A percentile compares a stretch with the other conserved stretches of the same genome.
Conservation (phyloP, 2,329 filamentous ascomycete species). For the Colletotrichum destructivum region DNA sequence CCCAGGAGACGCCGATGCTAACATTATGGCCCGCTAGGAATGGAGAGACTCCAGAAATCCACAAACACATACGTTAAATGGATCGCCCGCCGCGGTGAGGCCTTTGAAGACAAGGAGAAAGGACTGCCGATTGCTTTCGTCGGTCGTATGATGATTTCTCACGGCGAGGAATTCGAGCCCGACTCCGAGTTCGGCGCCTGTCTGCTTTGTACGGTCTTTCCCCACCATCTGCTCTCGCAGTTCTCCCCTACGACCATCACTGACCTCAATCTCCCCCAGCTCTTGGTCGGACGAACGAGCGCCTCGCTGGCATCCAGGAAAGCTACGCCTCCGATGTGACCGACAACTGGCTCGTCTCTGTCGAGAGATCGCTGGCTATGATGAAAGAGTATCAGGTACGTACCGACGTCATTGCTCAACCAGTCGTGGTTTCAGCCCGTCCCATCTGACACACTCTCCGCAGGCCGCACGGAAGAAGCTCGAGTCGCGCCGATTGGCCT, state of each 20-base stretch:
- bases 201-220: constrained; percentile 73
- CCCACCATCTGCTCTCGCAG: background rate
- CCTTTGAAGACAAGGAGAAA: constrained; percentile 88
- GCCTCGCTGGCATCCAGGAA: constrained; percentile 88
- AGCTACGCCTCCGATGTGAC: constrained; percentile 84
- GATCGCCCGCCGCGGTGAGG: constrained; percentile 85
- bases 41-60: constrained; percentile 90
- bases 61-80: constrained; percentile 92
- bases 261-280: constrained; percentile 58
- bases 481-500: constrained; percentile 88
- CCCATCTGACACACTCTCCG: constrained; percentile 35
- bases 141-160: constrained; percentile 86
- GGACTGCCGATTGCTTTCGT: constrained; percentile 83
- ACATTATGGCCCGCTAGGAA: constrained; percentile 70
- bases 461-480: constrained; percentile 92
- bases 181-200: constrained; percentile 94
- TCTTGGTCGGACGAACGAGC: constrained; percentile 89
- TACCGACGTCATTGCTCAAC: constrained; percentile 41
- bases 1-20: constrained; percentile 19
- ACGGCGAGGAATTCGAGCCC: constrained; percentile 93
- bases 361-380: constrained; percentile 90
- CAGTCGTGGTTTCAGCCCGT: constrained; percentile 34
- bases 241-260: background rate
- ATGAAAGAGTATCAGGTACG: constrained; percentile 97
- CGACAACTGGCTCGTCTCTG: constrained; percentile 88